A percentile compares a stretch with the other conserved stretches of the same genome.
phyloP scores from a whole-genome alignment of 2,329 filamentous ascomycete genomes.

The Ophiostoma piceae region DNA sequence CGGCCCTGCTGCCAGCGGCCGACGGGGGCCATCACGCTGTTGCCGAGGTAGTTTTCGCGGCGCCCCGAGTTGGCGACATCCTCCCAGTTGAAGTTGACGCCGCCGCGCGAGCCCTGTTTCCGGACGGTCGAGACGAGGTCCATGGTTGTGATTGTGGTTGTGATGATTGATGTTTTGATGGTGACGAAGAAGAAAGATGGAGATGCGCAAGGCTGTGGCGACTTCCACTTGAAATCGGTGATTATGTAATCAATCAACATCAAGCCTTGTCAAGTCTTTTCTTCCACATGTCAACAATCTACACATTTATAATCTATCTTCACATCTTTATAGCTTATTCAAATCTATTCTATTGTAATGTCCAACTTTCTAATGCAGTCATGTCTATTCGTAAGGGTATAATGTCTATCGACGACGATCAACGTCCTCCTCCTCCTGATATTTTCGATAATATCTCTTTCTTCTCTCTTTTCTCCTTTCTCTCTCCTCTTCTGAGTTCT shows the following conservation, averaged over 20 bases:
- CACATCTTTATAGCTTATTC: neutral
- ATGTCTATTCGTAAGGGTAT: constrained; percentile 1
- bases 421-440: neutral
- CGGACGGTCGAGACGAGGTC: constrained; percentile 89
- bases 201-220: neutral
- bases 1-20: constrained; percentile 84
- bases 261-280: neutral
- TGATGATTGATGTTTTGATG: neutral
- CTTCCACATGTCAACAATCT: neutral
- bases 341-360: too few relatives aligned
- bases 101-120: constrained; percentile 85
- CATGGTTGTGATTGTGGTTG: constrained; percentile 42
- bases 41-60: constrained; percentile 84
- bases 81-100: constrained; percentile 94
- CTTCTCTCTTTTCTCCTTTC: neutral
- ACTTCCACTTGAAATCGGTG: neutral
- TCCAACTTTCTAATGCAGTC: neutral
- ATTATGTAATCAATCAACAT: neutral
- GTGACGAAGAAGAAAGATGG: neutral
- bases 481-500: neutral
- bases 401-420: neutral
- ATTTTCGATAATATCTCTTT: neutral
- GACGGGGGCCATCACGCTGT: constrained; percentile 86
- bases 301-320: neutral
- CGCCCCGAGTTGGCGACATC: constrained; percentile 82